A percentile compares a stretch with the other conserved stretches of the same genome.
These are phyloP conservation scores for Leccinum ochraceum DNA, from an alignment of 768 basidiomycete species.

Conservation along the genomic window DNA sequence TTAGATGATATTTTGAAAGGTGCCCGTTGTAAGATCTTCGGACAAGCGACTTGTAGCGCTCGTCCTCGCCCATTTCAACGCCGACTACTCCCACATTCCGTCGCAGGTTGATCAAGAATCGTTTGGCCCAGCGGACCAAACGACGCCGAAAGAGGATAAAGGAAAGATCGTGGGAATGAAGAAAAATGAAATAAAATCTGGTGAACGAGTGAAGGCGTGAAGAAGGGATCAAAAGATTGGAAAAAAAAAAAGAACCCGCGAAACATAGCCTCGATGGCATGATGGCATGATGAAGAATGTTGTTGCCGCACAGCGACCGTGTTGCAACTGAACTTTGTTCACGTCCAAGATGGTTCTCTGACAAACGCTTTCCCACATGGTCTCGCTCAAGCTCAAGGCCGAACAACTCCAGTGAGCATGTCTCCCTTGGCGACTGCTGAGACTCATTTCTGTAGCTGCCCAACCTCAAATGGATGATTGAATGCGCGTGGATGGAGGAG, in stretches of 20 bases:
- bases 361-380: not conserved
- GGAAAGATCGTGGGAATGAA: not conserved
- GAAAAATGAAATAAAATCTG: too few species aligned
- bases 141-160: not conserved
- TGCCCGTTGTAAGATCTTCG: not conserved
- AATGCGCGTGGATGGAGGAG: not conserved
- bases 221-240: not conserved
- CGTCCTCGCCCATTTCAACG: too few species aligned
- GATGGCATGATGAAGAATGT: too few species aligned
- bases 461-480: not conserved
- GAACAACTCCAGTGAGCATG: not conserved
- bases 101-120: too few species aligned
- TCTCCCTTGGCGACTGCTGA: conserved; percentile 18
- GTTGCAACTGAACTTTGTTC: not conserved
- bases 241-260: too few species aligned
- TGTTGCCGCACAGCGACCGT: not conserved
- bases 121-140: too few species aligned
- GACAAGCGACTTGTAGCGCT: not conserved
- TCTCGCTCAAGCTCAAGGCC: not conserved
- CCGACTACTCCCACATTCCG: too few species aligned
- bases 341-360: not conserved
- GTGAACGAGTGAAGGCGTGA: not conserved
- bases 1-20: not conserved
- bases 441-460: too few species aligned
- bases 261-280: not conserved